Conservation (phyloP, 129 eudicot genomes). For the Flaveria robusta region DNA sequence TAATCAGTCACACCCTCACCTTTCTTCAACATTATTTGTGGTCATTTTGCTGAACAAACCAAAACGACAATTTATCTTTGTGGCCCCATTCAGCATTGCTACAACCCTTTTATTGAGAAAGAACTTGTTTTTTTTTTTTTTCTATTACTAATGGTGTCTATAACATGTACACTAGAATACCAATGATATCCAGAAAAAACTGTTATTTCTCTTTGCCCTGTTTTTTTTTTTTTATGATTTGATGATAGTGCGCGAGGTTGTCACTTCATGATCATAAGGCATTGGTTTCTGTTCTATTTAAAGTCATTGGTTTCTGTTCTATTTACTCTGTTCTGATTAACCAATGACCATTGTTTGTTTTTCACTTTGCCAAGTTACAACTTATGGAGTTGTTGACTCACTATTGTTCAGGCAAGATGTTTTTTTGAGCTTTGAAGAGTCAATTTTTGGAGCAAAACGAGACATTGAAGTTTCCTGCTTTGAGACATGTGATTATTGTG, state of each 20-base stretch:
- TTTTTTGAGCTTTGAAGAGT: slow-evolving; percentile 85
- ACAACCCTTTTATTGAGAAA: neutral
- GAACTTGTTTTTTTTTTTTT: neutral
- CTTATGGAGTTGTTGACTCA: slow-evolving; percentile 15
- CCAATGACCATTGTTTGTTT: slow-evolving; percentile 7
- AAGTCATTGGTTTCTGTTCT: no score
- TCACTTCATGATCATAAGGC: slow-evolving; percentile 12
- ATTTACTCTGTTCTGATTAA: neutral
- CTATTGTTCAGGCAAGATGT: slow-evolving; percentile 57
- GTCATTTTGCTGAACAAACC: neutral
- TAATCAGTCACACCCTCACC: neutral
- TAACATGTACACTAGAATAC: neutral
- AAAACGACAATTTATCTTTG: neutral
- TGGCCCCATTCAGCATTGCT: neutral
- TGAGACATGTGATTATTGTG: slow-evolving; percentile 72
- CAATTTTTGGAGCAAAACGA: slow-evolving; percentile 71
- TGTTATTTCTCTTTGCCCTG: neutral
- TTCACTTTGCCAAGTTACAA: neutral
- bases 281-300: no score
- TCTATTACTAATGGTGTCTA: neutral
- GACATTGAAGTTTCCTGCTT: slow-evolving; percentile 63
- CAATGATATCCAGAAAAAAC: neutral
- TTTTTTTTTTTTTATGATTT: neutral
- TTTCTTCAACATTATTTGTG: neutral
- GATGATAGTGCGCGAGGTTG: neutral